Percentiles rank a stretch among this genome's conserved stretches.
Evolutionary conservation across 371 early-diverging fungal genomes (phyloP).

Genomic region (Funneliformis caledonium): DNA sequence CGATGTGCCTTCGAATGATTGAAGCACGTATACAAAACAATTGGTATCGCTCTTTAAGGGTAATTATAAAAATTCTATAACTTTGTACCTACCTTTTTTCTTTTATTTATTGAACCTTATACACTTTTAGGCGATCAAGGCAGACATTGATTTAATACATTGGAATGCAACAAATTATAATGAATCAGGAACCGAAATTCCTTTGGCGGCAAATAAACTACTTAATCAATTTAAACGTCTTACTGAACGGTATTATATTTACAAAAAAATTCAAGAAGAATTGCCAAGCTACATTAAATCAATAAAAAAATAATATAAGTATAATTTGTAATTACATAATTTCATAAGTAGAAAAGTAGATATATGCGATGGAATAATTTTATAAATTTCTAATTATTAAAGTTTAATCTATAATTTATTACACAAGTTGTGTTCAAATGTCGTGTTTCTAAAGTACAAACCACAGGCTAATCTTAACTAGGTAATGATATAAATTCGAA

Average conservation of each 20-base stretch:
- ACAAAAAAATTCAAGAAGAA: neutral
- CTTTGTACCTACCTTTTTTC: neutral
- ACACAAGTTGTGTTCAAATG: neutral
- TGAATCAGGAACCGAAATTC: neutral
- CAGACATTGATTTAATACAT: neutral
- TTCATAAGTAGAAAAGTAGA: neutral
- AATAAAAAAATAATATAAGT: neutral
- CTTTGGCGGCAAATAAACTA: neutral
- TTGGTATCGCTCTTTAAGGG: neutral
- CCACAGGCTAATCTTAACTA: neutral
- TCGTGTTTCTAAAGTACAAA: neutral
- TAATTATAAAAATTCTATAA: neutral
- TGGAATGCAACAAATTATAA: conserved; percentile 1
- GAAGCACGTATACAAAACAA: neutral
- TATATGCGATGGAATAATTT: too few species aligned
- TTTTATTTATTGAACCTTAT: neutral
- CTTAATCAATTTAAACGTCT: neutral
- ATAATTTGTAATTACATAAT: neutral
- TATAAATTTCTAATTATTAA: too few species aligned
- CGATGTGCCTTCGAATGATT: neutral
- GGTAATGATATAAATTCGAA: neutral
- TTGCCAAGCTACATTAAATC: neutral
- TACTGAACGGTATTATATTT: neutral
- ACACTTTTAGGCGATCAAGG: neutral
- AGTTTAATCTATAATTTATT: neutral